Conservation (phyloP, 2,329 filamentous ascomycete genomes). For the Madurella fahalii region DNA sequence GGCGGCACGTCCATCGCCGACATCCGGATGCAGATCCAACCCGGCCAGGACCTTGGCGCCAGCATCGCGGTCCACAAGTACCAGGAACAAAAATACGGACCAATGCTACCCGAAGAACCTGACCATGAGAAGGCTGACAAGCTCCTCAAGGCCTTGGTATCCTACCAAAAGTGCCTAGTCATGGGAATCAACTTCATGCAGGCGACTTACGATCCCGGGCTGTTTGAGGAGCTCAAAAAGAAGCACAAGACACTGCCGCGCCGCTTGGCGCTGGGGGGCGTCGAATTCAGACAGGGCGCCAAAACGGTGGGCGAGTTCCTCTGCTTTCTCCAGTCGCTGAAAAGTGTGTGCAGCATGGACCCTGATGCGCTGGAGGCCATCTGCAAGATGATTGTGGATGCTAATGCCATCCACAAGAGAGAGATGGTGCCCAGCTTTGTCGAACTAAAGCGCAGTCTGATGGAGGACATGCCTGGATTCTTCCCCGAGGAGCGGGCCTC, state of each 20-base stretch:
- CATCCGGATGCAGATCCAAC: conserved; percentile 4
- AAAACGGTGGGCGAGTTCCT: conserved; percentile 25
- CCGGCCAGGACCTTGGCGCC: conserved; percentile 15
- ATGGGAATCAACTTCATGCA: conserved; percentile 10
- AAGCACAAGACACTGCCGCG: conserved; percentile 3
- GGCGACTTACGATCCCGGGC: conserved; percentile 6
- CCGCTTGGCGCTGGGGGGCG: conserved; percentile 4
- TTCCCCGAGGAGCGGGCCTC: conserved; percentile 24
- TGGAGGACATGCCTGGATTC: conserved; percentile 24
- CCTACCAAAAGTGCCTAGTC: background rate
- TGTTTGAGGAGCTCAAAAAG: conserved; percentile 5
- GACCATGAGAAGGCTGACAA: conserved; percentile 20
- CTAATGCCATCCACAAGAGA: conserved; percentile 32
- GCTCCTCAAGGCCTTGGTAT: conserved; percentile 17
- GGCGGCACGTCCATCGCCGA: conserved; percentile 12
- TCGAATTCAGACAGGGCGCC: conserved; percentile 12
- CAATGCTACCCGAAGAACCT: conserved; percentile 1
- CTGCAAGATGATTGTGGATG: conserved; percentile 31
- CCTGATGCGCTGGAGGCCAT: conserved; percentile 18
- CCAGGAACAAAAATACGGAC: conserved; percentile 15
- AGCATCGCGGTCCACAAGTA: conserved; percentile 28
- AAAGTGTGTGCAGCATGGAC: conserved; percentile 21
- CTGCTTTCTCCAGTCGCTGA: conserved; percentile 21
- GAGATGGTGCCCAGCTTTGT: conserved; percentile 32
- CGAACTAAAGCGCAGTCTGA: conserved; percentile 15